Percentiles rank a stretch among this genome's conserved stretches.
phyloP scores from a whole-genome alignment of 257 asterid genomes.

The Fraxinus excelsior region DNA sequence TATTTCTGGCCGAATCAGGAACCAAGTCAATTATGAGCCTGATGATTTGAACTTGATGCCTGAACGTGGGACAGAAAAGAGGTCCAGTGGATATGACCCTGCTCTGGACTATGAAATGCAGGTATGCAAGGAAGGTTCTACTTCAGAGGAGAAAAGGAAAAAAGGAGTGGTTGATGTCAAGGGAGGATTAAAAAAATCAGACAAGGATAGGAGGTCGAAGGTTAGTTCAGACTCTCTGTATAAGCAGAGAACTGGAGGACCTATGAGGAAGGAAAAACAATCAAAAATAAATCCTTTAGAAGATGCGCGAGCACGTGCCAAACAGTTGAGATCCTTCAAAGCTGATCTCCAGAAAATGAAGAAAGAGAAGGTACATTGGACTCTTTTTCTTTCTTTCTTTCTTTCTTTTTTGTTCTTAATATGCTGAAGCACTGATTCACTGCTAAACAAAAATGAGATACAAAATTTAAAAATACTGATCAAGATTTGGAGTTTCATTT shows the following conservation, averaged over 20 bases:
- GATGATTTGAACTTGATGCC: slow-evolving; percentile 85
- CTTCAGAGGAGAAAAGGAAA: slow-evolving; percentile 42
- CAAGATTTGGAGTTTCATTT: slow-evolving; percentile 1
- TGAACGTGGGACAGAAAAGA: slow-evolving; percentile 65
- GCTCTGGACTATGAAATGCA: slow-evolving; percentile 85
- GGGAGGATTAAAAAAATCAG: slow-evolving; percentile 57
- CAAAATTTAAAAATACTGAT: background rate
- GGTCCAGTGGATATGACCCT: slow-evolving; percentile 57
- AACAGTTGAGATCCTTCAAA: slow-evolving; percentile 81
- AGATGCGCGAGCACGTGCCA: slow-evolving; percentile 96
- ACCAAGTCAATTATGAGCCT: slow-evolving; percentile 62
- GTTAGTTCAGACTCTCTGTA: slow-evolving; percentile 45
- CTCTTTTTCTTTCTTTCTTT: background rate
- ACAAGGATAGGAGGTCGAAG: slow-evolving; percentile 62
- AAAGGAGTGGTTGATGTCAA: slow-evolving; percentile 42
- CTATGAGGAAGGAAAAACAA: slow-evolving; percentile 65
- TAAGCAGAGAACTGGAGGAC: slow-evolving; percentile 77
- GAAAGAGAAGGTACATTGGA: slow-evolving; percentile 73
- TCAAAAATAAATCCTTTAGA: slow-evolving; percentile 73
- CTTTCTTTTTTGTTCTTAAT: background rate
- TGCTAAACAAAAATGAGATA: background rate
- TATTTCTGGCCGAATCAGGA: slow-evolving; percentile 38
- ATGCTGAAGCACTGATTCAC: background rate
- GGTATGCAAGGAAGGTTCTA: slow-evolving; percentile 45
- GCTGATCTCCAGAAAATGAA: slow-evolving; percentile 87